A percentile compares a stretch with the other conserved stretches of the same genome.
Conservation (phyloP, 306 rosid species). For the Prunus persica region DNA sequence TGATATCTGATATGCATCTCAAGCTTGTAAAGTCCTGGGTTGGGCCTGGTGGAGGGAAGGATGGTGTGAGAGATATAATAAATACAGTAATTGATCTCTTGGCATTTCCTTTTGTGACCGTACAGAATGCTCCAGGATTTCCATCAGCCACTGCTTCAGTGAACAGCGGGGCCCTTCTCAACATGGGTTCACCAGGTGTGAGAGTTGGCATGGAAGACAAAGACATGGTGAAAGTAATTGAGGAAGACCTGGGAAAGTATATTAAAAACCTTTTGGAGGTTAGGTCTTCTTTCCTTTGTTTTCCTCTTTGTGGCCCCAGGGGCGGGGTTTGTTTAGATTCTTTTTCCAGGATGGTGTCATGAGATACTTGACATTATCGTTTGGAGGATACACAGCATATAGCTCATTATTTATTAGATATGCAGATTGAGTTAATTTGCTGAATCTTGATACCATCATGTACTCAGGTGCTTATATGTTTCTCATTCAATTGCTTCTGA, state of each 20-base stretch:
- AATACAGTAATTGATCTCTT: constrained; percentile 68
- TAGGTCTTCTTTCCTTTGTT: constrained; percentile 23
- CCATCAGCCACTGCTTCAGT: constrained; percentile 82
- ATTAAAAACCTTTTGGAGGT: constrained; percentile 81
- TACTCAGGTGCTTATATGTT: background rate
- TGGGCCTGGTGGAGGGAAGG: constrained; percentile 88
- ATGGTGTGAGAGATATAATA: constrained; percentile 65
- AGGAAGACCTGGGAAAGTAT: constrained; percentile 83
- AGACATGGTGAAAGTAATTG: constrained; percentile 73
- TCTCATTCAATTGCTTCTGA: constrained; percentile 32
- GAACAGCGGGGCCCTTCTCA: constrained; percentile 81
- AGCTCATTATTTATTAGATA: background rate
- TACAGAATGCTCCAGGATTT: constrained; percentile 83
- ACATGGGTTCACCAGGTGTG: constrained; percentile 77
- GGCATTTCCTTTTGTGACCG: constrained; percentile 93
- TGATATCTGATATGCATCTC: constrained; percentile 70
- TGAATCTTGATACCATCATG: background rate
- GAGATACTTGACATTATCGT: background rate
- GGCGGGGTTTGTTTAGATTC: background rate
- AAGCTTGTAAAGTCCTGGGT: constrained; percentile 71
- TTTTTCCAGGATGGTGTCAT: background rate
- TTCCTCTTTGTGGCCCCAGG: background rate
- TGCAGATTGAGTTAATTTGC: background rate
- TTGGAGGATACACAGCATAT: background rate
- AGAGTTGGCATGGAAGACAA: constrained; percentile 78